These are phyloP conservation scores for Dillenia turbinata DNA, from an alignment of 164 flowering plant species.

Conservation along the genomic window DNA sequence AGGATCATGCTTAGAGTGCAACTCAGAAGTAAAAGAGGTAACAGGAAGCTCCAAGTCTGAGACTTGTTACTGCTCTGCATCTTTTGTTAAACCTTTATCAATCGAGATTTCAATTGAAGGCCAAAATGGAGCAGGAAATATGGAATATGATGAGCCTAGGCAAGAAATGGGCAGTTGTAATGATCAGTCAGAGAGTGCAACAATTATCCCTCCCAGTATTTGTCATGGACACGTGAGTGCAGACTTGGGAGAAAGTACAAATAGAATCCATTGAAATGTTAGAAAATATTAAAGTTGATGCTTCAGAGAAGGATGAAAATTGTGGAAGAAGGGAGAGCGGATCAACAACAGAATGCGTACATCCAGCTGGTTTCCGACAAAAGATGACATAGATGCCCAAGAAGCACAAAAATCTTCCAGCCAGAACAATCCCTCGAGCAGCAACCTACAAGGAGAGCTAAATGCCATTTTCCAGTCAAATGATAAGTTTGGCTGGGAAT, in stretches of 20 bases:
- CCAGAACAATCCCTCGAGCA: slow-evolving; percentile 10
- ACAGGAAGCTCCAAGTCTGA: slow-evolving; percentile 4
- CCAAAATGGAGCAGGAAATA: too few species aligned
- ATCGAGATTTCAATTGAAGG: too few species aligned
- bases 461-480: background rate
- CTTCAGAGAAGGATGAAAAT: slow-evolving; percentile 8
- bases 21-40: slow-evolving; percentile 21
- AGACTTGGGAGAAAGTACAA: slow-evolving; percentile 12
- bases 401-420: slow-evolving; percentile 10
- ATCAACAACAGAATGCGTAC: slow-evolving; percentile 19
- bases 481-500: too few species aligned
- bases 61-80: slow-evolving; percentile 14
- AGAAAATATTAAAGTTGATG: slow-evolving; percentile 21
- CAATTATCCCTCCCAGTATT: background rate
- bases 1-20: slow-evolving; percentile 24
- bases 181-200: too few species aligned
- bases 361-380: slow-evolving; percentile 13
- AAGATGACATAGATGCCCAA: background rate
- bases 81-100: slow-evolving; percentile 30
- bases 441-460: slow-evolving; percentile 15
- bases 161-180: too few species aligned
- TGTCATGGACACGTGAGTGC: slow-evolving; percentile 9
- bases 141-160: too few species aligned
- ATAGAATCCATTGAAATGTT: slow-evolving; percentile 15
- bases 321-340: slow-evolving; percentile 13